Evolutionary conservation across 75 land plant species (phyloP), one percentile per base, ranked within the genome.

Genomic region (Chamaecyparis obtusa): DNA sequence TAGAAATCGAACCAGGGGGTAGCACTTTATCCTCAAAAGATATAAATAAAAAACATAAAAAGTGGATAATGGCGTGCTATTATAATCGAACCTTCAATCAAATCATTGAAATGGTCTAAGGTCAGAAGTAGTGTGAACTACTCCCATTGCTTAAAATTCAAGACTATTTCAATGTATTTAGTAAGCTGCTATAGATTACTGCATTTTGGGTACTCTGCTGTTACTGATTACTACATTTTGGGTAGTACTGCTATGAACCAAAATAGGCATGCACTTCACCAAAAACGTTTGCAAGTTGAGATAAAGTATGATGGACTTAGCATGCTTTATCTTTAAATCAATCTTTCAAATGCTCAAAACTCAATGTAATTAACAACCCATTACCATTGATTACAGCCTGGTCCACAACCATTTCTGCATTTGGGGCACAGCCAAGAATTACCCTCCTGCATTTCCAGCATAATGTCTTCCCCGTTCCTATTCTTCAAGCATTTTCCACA

Each of bases 321-420:
- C 16, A 17, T 57, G 21, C 43, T 17, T 41, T 46, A 74, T 46
- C 32, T 48, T 44, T 80, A 41, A 80, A 44, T 43, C 83, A 44
- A 43, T 44, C 48, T 5, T n/a, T 81, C 33, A 46, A 81, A 81
- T 74, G 33, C 76, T 74, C 16, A 33, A 64, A 74, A 74, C 76
- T 33, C 76, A 24, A 2, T 13, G 30, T 32, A 33, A 33, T 74
- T 30, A 74, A 32, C 14, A 33, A 74, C 24, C n/a, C 19, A 85
- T 76, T 86, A 92, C 93, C 93, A 92, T 35, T 87, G 78, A 6
- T 86, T 84, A 78, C 93, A 92, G 43, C 93, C 93, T 39, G 84
- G 77, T n/a, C 93, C 93, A 71, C 93, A 92, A 3, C 93, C 93
- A 21, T 87, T 89, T 69, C 93, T 71, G 87, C 93, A 92, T 83